Evolutionary conservation across 768 basidiomycete genomes (phyloP).

Genomic region (Strobilomyces dryophilus): DNA sequence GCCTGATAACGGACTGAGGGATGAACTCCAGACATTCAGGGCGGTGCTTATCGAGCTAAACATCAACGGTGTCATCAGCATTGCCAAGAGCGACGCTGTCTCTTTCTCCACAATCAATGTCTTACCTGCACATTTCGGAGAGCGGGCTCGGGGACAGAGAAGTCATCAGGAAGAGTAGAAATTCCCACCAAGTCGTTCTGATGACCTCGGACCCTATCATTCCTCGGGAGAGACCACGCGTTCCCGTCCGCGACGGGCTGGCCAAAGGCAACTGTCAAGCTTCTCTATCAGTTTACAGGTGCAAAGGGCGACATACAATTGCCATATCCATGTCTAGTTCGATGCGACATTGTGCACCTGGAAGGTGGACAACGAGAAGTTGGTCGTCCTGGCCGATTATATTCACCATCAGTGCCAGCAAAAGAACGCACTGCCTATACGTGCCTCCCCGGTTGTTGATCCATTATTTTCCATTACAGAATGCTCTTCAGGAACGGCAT

Average conservation of each 20-base stretch:
- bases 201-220: not conserved
- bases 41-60: constrained; percentile 7
- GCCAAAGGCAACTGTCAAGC: not conserved
- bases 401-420: not conserved
- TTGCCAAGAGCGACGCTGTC: not conserved
- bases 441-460: not conserved
- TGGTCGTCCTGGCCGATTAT: constrained; percentile 1
- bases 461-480: not conserved
- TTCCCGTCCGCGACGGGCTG: not conserved
- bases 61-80: not conserved
- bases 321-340: not conserved
- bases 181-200: not conserved
- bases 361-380: not conserved
- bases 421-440: not conserved
- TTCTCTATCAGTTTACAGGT: not conserved
- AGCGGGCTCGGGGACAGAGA: not conserved
- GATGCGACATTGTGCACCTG: not conserved
- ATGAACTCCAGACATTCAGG: constrained; percentile 23
- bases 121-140: not conserved
- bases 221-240: not conserved
- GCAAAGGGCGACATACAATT: constrained; percentile 8
- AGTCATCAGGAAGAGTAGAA: not conserved
- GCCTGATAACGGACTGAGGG: constrained; percentile 25
- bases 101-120: not conserved
- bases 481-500: not conserved